phyloP scores from a whole-genome alignment of 176 grass and related monocot species.

The Paspalum notatum region DNA sequence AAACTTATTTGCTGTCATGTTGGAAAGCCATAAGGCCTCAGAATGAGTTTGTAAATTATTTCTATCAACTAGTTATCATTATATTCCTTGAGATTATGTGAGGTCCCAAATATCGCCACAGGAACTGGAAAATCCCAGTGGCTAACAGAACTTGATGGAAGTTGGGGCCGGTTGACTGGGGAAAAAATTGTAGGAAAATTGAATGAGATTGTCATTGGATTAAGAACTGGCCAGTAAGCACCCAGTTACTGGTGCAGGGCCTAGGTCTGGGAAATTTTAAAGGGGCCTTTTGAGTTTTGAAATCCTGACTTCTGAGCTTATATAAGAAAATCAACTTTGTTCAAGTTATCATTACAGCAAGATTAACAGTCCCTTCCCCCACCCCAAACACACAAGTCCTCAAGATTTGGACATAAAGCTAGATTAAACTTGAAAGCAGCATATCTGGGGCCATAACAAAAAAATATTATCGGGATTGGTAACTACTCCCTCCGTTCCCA shows the following conservation, averaged over 20 bases:
- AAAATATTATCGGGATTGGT: not conserved
- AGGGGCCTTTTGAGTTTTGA: not conserved
- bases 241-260: not conserved
- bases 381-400: not conserved
- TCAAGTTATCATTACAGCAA: not conserved
- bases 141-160: not conserved
- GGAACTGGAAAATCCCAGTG: not conserved
- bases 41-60: not conserved
- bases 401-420: constrained; percentile 8
- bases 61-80: constrained; percentile 19
- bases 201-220: not conserved
- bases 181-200: not conserved
- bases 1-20: not conserved
- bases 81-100: constrained; percentile 13
- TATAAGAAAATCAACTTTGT: constrained; percentile 26
- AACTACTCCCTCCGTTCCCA: no score
- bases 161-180: not conserved
- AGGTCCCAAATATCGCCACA: not conserved
- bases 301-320: constrained; percentile 21
- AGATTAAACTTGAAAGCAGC: not conserved
- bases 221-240: not conserved
- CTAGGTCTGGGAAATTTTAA: not conserved
- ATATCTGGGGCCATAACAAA: not conserved
- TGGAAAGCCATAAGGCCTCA: not conserved
- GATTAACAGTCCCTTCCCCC: constrained; percentile 1